These are phyloP conservation scores for Penicillium manginii DNA, from an alignment of 495 filamentous ascomycete genomes.

Conservation along the genomic window DNA sequence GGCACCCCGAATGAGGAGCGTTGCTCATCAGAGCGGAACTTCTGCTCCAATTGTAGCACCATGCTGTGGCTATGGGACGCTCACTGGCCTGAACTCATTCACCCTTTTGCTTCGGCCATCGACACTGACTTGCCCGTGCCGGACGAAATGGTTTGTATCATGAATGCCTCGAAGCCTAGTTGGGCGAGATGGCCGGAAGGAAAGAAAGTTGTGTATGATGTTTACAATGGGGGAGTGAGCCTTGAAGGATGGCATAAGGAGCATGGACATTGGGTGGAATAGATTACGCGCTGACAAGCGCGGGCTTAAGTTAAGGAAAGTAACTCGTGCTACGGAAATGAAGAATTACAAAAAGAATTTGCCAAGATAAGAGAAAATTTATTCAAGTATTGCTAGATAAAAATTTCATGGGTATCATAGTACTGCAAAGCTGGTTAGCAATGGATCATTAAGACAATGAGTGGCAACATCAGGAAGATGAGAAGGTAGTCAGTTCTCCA, in stretches of 20 bases:
- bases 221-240: conserved; percentile 43
- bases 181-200: conserved; percentile 58
- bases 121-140: conserved; percentile 56
- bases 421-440: conserved; percentile 28
- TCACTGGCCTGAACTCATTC: conserved; percentile 58
- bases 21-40: conserved; percentile 54
- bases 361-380: neutral
- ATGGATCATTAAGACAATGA: conserved; percentile 21
- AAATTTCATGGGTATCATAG: conserved; percentile 18
- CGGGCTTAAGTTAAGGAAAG: neutral
- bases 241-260: conserved; percentile 59
- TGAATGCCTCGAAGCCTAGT: conserved; percentile 50
- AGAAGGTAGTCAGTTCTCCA: conserved; percentile 82
- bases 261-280: conserved; percentile 40
- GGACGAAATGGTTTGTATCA: conserved; percentile 57
- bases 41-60: conserved; percentile 55
- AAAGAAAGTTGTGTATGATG: conserved; percentile 49
- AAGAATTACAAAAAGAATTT: neutral
- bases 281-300: neutral
- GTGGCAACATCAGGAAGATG: conserved; percentile 23
- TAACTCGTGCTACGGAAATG: neutral
- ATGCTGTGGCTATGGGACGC: conserved; percentile 57
- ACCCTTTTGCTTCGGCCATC: conserved; percentile 61
- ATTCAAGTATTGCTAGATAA: conserved; percentile 15
- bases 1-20: conserved; percentile 47